Evolutionary conservation across 805 yeast species (phyloP), one percentile per base, ranked within the genome.

Genomic region (Candida multigemmis): DNA sequence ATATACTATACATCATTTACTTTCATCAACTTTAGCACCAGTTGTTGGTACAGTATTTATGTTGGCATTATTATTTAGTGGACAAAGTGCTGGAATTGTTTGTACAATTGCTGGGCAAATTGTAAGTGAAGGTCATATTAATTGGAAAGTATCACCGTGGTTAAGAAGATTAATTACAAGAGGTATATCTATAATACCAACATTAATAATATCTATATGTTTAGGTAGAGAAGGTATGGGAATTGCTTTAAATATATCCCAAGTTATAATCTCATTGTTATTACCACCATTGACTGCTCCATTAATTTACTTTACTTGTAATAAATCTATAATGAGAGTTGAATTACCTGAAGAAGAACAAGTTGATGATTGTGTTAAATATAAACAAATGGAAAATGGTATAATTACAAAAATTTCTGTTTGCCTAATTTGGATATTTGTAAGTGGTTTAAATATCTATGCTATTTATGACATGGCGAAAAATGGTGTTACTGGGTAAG

Each of bases 91-190:
- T 0, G 94, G 96, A 25, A 74, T 87, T 22, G 87, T 86, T 2
- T 86, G 96, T 49, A 87, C 96, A 0, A 79, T 87, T 57, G 84
- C 94, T 0, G 96, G 96, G 7, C 94, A 87, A 52, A 76, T 87
- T 40, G 95, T 87, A 2, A 72, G 85, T 39, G 96, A 87, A 49
- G 96, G 96, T 1, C 89, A 83, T 44, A 59, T 87, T 21, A 69
- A 76, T 28, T 86, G 96, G 95, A 73, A 69, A 2, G 38, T 83
- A 22, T 67, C 64, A 34, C 96, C 96, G 3, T 78, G 94, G 82
- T 43, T 77, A 26, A 68, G 96, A 46, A 64, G 96, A 37, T 46
- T 87, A 7, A 62, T 76, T 7, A 87, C 96, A 0, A 68, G 96
- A 44, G 54, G 71, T 5, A 77, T 87, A 22, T 75, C 94, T 1